Percentiles rank a stretch among this genome's conserved stretches.
These are phyloP conservation scores for Chloromonas sp. DNA, from an alignment of 163 green algal genomes.

Conservation along the genomic window DNA sequence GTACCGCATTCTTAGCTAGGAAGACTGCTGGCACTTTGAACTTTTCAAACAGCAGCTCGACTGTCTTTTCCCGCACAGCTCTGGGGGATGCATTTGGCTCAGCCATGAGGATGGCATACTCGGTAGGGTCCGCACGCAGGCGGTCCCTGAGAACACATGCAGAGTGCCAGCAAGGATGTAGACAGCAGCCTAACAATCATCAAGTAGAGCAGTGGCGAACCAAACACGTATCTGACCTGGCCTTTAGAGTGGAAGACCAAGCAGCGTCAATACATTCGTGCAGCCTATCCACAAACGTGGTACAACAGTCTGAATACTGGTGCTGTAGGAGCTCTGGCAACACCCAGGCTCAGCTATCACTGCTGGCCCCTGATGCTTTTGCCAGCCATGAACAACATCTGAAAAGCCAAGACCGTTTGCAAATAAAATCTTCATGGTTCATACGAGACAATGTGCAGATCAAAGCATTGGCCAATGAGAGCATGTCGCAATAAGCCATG, in stretches of 20 bases:
- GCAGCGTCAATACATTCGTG: not conserved
- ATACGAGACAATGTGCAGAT: no score
- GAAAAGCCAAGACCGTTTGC: no score
- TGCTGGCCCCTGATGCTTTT: no score
- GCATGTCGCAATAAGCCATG: no score
- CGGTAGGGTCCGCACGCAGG: slow-evolving; percentile 64
- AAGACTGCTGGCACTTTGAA: slow-evolving; percentile 75
- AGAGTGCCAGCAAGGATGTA: not conserved
- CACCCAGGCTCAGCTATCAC: no score
- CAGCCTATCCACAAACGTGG: not conserved
- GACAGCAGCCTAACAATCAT: not conserved
- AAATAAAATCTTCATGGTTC: no score
- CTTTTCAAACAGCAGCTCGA: slow-evolving; percentile 82
- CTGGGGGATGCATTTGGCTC: slow-evolving; percentile 61
- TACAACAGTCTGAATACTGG: not conserved
- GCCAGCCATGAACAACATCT: no score
- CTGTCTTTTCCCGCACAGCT: slow-evolving; percentile 60
- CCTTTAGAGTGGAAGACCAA: not conserved
- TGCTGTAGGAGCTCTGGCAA: no score
- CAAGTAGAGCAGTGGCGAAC: not conserved
- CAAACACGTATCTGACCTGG: not conserved
- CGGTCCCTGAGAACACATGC: slow-evolving; percentile 58
- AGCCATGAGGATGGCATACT: slow-evolving; percentile 86
- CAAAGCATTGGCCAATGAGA: no score
- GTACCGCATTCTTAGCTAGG: slow-evolving; percentile 79